Evolutionary conservation across 2,329 filamentous ascomycete genomes (phyloP), one percentile per base, ranked within the genome.

Genomic region (Claviceps arundinis): DNA sequence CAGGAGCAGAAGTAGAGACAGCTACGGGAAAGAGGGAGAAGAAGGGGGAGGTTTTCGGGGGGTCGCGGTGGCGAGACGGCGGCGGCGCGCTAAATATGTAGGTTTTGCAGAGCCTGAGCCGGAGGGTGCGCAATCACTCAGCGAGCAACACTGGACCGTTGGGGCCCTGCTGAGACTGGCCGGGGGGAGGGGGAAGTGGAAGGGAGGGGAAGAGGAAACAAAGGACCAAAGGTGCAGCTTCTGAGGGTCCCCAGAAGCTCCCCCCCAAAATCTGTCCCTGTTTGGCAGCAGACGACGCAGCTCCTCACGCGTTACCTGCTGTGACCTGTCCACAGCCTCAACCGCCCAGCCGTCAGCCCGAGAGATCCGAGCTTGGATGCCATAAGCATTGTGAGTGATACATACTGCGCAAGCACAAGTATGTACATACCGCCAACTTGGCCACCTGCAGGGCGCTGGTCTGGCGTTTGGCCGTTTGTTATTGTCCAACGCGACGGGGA

Each of bases 71-170:
- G 56, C 26, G 57, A 48, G 49, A 48, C 56, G 59, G 65, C 62
- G 65, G 64, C 54, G 65, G 58, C 64, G 63, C 55, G 59, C 63
- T 58, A 56, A 63, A 63, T 67, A 67, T 65, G 65, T 67, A 67
- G 61, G 59, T 62, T 58, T 49, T 37, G 52, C 54, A 54, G 57
- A 57, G 54, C 56, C 47, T 50, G 52, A 54, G 54, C 56, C 47
- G 38, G 24, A 47, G 46, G 58, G 46, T 47, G 62, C 61, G 58
- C 64, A 67, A 67, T 67, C 65, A 67, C 60, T 9, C 58, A 53
- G 46, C 48, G 7, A 34, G 37, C 34, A 44, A 6, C 34, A 30
- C 17, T 13, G 38, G 34, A 34, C 30, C 30, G 30, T 34, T 34
- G 30, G 24, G 38, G 37, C 26, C 16, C 49, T 37, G 22, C 48